Base-by-base conservation (phyloP, 2,329 filamentous ascomycete genomes). In the Trichoderma semiorbis region DNA sequence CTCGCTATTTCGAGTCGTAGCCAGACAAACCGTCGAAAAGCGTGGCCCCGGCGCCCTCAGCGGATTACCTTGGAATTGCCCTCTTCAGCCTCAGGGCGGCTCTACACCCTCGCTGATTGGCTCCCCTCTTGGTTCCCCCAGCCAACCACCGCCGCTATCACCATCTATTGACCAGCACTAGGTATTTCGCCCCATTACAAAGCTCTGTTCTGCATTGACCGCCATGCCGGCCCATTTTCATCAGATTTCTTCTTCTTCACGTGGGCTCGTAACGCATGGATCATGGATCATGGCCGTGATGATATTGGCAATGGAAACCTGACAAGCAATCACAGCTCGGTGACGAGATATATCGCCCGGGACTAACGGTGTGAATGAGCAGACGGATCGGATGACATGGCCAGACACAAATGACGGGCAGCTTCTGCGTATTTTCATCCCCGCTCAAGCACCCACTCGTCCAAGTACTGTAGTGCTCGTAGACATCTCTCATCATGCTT, bases 51-150 rank as follows among this genome's bases (percentile, higher is more conserved):
- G 34, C 39, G 10, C 43, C 30, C 21, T 63, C 67, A 50, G 26
- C 53, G 18, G 55, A 47, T 26, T 28, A 58, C 47, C 28, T 11
- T 66, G 26, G 61, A 55, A 73, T 71, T 70, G 50, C 73, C 72
- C 55, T 65, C 69, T 70, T 74, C 69, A 71, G 71, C 47, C 72
- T 66, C 69, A 60, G 62, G 72, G 73, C 73, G 73, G 72, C 73
- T 74, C 72, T 72, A 72, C 69, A 55, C 21, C 30, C 10, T 18
- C 14, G 39, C 34, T 73, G 72, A 74, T 74, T 74, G 73, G 73
- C 34, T 69, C 7, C 32, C 36, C 64, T 63, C 61, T 10, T 36
- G 10, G 6, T 8, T 28, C 24, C 50, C 60, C 60, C 63, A 72
- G 53, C 72, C 72, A 64, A 73, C 70, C 57, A 72, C 30, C 11